These are phyloP conservation scores for Trichoderma sp. DNA, from an alignment of 2,329 filamentous ascomycete species.

Conservation along the genomic window DNA sequence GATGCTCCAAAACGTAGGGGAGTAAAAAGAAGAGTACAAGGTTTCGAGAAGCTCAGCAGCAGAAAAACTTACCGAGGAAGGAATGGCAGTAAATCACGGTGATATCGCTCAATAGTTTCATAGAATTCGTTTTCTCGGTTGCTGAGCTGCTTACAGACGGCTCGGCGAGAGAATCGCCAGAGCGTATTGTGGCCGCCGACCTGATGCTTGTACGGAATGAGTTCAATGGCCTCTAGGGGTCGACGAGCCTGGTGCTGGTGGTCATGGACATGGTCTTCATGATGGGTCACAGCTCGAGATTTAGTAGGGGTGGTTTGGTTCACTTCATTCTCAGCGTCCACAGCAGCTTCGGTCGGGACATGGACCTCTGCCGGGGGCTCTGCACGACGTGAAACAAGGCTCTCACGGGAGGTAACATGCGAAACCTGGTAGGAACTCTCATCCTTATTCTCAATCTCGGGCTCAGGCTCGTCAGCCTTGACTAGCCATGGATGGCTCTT, in stretches of 20 bases:
- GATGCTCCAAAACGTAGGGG: neutral
- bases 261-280: constrained; percentile 50
- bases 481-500: constrained; percentile 53
- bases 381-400: constrained; percentile 27
- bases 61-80: constrained; percentile 68
- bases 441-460: constrained; percentile 28
- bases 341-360: constrained; percentile 37
- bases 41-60: neutral
- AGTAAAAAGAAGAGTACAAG: neutral
- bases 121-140: constrained; percentile 99
- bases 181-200: constrained; percentile 95
- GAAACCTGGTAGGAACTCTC: constrained; percentile 27
- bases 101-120: constrained; percentile 86
- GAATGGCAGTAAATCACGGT: constrained; percentile 86
- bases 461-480: constrained; percentile 52
- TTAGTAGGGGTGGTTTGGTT: constrained; percentile 31
- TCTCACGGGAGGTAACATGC: constrained; percentile 31
- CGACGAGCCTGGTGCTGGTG: constrained; percentile 50
- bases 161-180: constrained; percentile 90
- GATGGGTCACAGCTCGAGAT: constrained; percentile 40
- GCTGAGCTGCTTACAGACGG: constrained; percentile 97
- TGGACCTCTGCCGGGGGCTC: constrained; percentile 34
- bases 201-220: constrained; percentile 96
- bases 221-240: constrained; percentile 85
- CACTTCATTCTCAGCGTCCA: constrained; percentile 44